Conservation (phyloP, 208 protist genomes). For the Cochliopodium minus region DNA sequence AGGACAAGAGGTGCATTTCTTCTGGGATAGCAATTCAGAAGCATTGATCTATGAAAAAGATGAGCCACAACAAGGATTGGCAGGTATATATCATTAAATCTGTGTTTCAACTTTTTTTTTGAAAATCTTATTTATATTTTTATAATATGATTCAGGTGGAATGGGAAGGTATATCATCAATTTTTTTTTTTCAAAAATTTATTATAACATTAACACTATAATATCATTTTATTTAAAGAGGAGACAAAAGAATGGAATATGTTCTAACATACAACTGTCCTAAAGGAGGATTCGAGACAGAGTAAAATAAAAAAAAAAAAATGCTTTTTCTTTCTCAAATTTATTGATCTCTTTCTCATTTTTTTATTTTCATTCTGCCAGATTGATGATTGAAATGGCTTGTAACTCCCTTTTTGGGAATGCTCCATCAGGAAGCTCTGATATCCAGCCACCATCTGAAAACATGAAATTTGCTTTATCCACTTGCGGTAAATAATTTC, state of each 20-base stretch:
- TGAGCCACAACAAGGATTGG: slow-evolving; percentile 26
- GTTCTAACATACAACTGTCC: neutral
- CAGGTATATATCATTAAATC: slow-evolving; percentile 18
- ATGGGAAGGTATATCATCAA: too few relatives aligned
- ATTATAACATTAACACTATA: too few relatives aligned
- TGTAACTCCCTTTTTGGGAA: slow-evolving; percentile 43
- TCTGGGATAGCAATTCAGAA: slow-evolving; percentile 28
- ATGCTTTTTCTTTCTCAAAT: too few relatives aligned
- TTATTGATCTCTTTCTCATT: too few relatives aligned
- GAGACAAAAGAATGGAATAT: neutral
- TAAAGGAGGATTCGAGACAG: neutral
- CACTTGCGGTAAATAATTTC: too few relatives aligned
- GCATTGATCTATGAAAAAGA: slow-evolving; percentile 23
- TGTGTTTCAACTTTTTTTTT: too few relatives aligned
- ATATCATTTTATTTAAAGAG: neutral
- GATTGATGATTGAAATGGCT: slow-evolving; percentile 38
- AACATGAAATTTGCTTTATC: slow-evolving; percentile 21
- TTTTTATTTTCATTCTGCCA: too few relatives aligned
- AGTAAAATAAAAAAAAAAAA: neutral
- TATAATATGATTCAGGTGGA: too few relatives aligned
- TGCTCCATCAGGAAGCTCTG: slow-evolving; percentile 5
- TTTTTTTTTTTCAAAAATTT: too few relatives aligned
- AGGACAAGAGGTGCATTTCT: slow-evolving; percentile 25
- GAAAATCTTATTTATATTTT: too few relatives aligned
- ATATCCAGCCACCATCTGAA: slow-evolving; percentile 22